Percentiles rank a stretch among this genome's conserved stretches.
Evolutionary conservation across 2,329 filamentous ascomycete genomes (phyloP).

Genomic region (Trichophyton schoenleinii): DNA sequence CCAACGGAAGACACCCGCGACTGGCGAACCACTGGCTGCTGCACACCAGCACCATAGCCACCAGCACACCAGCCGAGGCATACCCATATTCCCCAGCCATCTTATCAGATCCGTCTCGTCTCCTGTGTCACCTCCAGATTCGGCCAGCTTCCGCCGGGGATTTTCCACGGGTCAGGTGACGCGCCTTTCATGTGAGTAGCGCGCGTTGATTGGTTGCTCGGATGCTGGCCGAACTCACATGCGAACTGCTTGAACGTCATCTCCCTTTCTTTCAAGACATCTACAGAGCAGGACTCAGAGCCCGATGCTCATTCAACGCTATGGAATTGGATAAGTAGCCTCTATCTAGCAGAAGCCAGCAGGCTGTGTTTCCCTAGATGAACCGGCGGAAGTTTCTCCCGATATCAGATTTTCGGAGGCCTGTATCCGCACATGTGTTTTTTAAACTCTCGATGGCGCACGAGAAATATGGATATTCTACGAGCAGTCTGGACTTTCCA

Average conservation of each 20-base stretch:
- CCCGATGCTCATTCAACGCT: background rate
- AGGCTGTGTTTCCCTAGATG: background rate
- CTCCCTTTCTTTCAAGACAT: background rate
- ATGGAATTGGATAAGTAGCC: background rate
- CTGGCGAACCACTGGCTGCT: background rate
- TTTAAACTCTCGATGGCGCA: background rate
- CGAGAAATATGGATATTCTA: background rate
- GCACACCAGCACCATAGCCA: background rate
- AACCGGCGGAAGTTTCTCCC: background rate
- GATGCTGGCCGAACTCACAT: conserved; percentile 5
- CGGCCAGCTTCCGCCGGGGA: conserved; percentile 2
- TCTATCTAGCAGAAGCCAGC: background rate
- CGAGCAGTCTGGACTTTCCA: background rate
- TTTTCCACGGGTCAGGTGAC: conserved; percentile 1
- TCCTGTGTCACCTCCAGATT: background rate
- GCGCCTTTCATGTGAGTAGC: conserved; percentile 4
- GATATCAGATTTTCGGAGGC: background rate
- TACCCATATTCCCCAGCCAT: background rate
- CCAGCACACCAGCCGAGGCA: background rate
- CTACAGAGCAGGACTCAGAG: background rate
- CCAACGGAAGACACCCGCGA: background rate
- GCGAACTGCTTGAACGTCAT: conserved; percentile 1
- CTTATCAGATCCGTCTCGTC: background rate
- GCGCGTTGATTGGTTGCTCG: background rate
- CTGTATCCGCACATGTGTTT: background rate